Percentiles rank a stretch among this genome's conserved stretches.
phyloP scores from a whole-genome alignment of 148 eudicot species.

The Rhododendron vialii region DNA sequence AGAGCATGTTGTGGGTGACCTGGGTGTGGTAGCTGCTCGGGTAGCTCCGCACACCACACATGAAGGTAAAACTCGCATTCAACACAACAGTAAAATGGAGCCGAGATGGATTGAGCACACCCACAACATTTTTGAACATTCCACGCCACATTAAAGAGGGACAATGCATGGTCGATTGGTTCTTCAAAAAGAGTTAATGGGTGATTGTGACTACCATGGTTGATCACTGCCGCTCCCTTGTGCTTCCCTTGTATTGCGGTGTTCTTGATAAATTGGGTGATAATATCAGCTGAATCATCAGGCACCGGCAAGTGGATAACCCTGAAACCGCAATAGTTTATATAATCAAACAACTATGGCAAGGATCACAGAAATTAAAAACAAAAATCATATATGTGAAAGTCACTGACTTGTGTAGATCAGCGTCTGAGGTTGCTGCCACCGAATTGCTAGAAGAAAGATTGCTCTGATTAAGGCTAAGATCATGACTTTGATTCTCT shows the following conservation, averaged over 20 bases:
- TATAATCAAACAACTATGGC: neutral
- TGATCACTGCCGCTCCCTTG: neutral
- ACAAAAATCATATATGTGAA: too few relatives aligned
- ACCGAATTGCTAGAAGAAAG: neutral
- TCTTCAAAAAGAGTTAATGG: neutral
- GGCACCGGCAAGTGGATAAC: neutral
- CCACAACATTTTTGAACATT: neutral
- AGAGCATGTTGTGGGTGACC: neutral
- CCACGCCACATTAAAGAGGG: neutral
- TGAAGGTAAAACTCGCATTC: neutral
- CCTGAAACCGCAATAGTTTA: neutral
- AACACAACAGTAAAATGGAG: neutral
- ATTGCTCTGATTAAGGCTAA: too few relatives aligned
- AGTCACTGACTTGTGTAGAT: too few relatives aligned
- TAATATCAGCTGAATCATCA: neutral
- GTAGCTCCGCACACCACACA: neutral
- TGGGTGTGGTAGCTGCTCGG: neutral
- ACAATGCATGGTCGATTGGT: neutral
- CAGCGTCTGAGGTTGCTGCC: neutral
- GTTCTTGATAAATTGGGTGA: neutral
- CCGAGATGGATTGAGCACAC: neutral
- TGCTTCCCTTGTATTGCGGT: neutral
- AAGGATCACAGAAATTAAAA: neutral
- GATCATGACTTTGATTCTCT: neutral
- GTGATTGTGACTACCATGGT: neutral